Conservation (phyloP, 2,329 filamentous ascomycete genomes). For the Samsoniella hepiali region DNA sequence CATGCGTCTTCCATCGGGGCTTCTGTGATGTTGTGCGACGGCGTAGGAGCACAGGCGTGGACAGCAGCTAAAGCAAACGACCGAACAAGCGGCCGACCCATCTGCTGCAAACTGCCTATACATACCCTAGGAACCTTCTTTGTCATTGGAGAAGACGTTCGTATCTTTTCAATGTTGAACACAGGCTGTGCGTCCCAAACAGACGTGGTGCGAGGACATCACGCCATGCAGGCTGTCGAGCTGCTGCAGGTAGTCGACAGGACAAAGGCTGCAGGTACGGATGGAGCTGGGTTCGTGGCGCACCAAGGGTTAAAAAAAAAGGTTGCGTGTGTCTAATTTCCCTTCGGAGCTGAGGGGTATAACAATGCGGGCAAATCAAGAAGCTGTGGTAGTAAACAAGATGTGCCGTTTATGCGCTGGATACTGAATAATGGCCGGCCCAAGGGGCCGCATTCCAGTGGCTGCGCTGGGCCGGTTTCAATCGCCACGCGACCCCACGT, state of each 20-base stretch:
- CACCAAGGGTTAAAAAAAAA: neutral
- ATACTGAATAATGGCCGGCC: neutral
- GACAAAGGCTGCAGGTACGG: slow-evolving; percentile 3
- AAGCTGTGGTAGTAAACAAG: neutral
- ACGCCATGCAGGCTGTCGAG: neutral
- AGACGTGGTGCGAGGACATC: neutral
- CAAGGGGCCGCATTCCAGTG: neutral
- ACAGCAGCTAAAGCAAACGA: neutral
- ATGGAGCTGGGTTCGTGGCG: neutral
- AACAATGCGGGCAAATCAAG: neutral
- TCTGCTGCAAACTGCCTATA: neutral
- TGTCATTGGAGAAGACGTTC: neutral
- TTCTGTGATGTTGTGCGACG: neutral
- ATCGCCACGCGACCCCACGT: slow-evolving; percentile 3
- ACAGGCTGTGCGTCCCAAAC: neutral
- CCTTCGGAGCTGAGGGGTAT: neutral
- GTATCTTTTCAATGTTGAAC: neutral
- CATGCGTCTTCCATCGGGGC: neutral
- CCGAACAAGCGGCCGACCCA: neutral
- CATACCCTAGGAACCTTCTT: too few species aligned
- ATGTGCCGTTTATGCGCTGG: slow-evolving; percentile 1
- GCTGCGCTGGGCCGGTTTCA: neutral
- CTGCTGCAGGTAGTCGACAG: neutral
- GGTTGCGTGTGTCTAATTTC: neutral
- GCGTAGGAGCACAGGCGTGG: neutral